These are phyloP conservation scores for Miscanthus lutarioriparius DNA, from an alignment of 176 grass and related monocot species.

Conservation along the genomic window DNA sequence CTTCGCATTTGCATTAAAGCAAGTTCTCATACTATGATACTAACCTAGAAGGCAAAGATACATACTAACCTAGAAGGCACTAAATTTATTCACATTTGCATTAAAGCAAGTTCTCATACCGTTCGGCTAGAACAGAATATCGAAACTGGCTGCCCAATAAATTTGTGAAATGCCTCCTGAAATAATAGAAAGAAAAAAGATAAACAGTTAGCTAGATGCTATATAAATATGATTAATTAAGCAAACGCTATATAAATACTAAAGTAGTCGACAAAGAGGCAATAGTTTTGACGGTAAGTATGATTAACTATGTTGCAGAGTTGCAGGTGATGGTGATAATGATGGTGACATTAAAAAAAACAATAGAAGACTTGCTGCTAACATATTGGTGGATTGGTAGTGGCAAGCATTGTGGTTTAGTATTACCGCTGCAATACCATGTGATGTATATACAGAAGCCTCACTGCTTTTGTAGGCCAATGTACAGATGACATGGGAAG, in stretches of 20 bases:
- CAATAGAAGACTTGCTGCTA: background rate
- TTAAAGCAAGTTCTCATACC: slow-evolving; percentile 42
- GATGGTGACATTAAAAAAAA: background rate
- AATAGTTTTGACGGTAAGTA: background rate
- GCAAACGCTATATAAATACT: background rate
- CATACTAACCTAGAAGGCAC: background rate
- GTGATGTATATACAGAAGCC: background rate
- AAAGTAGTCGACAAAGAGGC: background rate
- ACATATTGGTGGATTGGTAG: background rate
- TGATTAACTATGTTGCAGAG: background rate
- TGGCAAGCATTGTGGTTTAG: background rate
- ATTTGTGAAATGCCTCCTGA: slow-evolving; percentile 90
- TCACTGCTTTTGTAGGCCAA: background rate
- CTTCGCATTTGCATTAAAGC: background rate
- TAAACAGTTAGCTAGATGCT: background rate
- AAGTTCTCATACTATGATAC: background rate
- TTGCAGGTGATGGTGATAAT: background rate
- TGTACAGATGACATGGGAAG: background rate
- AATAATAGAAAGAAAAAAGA: slow-evolving; percentile 25
- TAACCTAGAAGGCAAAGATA: background rate
- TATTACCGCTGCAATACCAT: background rate
- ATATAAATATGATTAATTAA: too few species aligned
- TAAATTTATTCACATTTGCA: background rate
- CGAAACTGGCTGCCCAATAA: slow-evolving; percentile 76
- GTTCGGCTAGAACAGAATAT: slow-evolving; percentile 87